phyloP scores from a whole-genome alignment of 768 basidiomycete genomes.

The Pisolithus sp. region DNA sequence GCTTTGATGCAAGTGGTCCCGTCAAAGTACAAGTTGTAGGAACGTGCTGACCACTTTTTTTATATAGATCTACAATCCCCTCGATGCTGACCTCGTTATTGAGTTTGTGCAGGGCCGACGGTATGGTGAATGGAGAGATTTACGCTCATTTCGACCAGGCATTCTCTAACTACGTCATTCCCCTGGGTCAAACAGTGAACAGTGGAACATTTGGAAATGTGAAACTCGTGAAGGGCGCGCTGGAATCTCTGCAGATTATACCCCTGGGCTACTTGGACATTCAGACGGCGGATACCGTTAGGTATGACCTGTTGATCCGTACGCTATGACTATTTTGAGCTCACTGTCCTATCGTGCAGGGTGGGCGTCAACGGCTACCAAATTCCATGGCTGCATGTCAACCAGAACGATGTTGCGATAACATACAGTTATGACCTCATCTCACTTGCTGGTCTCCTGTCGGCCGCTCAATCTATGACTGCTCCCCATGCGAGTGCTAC shows the following conservation, averaged over 20 bases:
- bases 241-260: conserved; percentile 51
- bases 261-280: conserved; percentile 53
- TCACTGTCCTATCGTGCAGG: conserved; percentile 11
- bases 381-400: conserved; percentile 60
- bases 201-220: conserved; percentile 7
- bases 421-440: conserved; percentile 29
- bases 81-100: conserved; percentile 51
- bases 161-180: conserved; percentile 34
- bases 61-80: conserved; percentile 46
- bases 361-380: conserved; percentile 52
- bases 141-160: conserved; percentile 55
- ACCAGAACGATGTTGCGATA: conserved; percentile 48
- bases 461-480: conserved; percentile 9
- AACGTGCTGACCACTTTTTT: conserved; percentile 1
- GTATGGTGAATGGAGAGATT: conserved; percentile 41
- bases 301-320: conserved; percentile 17
- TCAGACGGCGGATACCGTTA: conserved; percentile 38
- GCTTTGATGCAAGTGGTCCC: conserved; percentile 37
- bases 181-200: conserved; percentile 43
- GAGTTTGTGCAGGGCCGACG: conserved; percentile 54
- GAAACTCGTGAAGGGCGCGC: conserved; percentile 51
- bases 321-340: neutral
- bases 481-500: neutral
- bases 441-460: conserved; percentile 15
- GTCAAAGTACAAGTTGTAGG: no score